Percentiles rank a stretch among this genome's conserved stretches.
These are phyloP conservation scores for Coniosporium tulheliwenetii DNA, from an alignment of 2,329 filamentous ascomycete genomes.

Conservation along the genomic window DNA sequence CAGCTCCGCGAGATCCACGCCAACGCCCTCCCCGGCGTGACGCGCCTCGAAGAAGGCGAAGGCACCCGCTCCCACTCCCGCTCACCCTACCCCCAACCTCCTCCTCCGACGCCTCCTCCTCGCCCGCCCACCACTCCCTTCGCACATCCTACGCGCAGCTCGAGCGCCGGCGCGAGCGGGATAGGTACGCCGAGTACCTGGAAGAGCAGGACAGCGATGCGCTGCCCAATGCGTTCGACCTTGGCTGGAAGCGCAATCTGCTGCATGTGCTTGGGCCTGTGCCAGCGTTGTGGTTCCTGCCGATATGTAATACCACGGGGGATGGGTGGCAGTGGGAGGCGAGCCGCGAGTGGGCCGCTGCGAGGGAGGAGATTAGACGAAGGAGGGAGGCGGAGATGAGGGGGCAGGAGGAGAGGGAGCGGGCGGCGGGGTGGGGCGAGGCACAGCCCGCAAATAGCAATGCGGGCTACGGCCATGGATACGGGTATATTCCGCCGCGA, in stretches of 20 bases:
- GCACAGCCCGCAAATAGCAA: no score
- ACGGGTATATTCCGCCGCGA: no score
- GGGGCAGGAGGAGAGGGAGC: no score
- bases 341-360: constrained; percentile 61
- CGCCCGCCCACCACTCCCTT: constrained; percentile 26
- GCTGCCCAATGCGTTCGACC: constrained; percentile 84
- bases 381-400: no score
- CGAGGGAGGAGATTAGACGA: constrained; percentile 34
- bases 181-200: constrained; percentile 65
- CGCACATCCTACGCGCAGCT: constrained; percentile 32
- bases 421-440: no score
- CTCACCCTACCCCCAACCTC: constrained; percentile 9
- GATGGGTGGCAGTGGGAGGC: constrained; percentile 94
- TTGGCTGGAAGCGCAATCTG: constrained; percentile 70
- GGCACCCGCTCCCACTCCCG: constrained; percentile 13
- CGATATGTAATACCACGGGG: constrained; percentile 70
- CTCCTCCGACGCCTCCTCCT: constrained; percentile 9
- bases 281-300: constrained; percentile 60
- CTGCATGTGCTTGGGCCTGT: constrained; percentile 64
- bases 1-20: constrained; percentile 70
- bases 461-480: no score
- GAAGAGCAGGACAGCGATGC: constrained; percentile 80
- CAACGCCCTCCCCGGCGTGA: constrained; percentile 66
- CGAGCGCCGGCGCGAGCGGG: constrained; percentile 48
- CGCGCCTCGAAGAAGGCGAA: constrained; percentile 69